Conservation (phyloP, 805 yeast species). For the Soucietia sequanensis region DNA sequence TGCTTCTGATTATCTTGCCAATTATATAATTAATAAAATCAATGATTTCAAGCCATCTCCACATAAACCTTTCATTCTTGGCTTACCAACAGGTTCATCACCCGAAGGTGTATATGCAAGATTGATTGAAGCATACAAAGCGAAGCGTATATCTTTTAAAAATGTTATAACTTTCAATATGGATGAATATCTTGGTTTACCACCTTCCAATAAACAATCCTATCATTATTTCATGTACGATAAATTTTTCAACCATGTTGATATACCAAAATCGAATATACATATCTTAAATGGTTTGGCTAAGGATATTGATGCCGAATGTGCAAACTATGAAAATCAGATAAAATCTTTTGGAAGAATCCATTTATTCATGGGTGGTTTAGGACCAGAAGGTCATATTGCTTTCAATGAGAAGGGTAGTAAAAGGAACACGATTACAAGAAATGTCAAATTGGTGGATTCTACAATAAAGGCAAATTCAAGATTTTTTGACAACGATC, state of each 20-base stretch:
- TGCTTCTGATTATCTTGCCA: slow-evolving; percentile 46
- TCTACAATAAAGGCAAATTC: slow-evolving; percentile 54
- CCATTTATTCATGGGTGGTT: slow-evolving; percentile 55
- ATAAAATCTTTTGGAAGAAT: slow-evolving; percentile 49
- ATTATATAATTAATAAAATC: slow-evolving; percentile 43
- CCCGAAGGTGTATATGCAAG: slow-evolving; percentile 54
- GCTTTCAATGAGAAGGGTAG: slow-evolving; percentile 63
- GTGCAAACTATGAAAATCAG: slow-evolving; percentile 46
- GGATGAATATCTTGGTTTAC: slow-evolving; percentile 57
- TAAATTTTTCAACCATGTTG: slow-evolving; percentile 54
- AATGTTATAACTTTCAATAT: slow-evolving; percentile 60
- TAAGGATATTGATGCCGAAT: slow-evolving; percentile 43
- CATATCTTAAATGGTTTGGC: slow-evolving; percentile 56
- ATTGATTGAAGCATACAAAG: slow-evolving; percentile 43
- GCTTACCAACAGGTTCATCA: slow-evolving; percentile 62
- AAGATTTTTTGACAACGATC: slow-evolving; percentile 49
- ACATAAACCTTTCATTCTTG: slow-evolving; percentile 49
- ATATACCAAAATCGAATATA: slow-evolving; percentile 51
- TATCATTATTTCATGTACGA: slow-evolving; percentile 59
- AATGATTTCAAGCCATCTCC: slow-evolving; percentile 45
- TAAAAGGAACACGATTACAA: slow-evolving; percentile 41
- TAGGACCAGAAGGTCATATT: slow-evolving; percentile 62
- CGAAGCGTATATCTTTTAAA: slow-evolving; percentile 43
- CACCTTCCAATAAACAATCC: slow-evolving; percentile 48
- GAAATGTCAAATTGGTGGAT: slow-evolving; percentile 46